A percentile compares a stretch with the other conserved stretches of the same genome.
phyloP scores from a whole-genome alignment of 257 asterid species.

The Leptodermis oblonga region DNA sequence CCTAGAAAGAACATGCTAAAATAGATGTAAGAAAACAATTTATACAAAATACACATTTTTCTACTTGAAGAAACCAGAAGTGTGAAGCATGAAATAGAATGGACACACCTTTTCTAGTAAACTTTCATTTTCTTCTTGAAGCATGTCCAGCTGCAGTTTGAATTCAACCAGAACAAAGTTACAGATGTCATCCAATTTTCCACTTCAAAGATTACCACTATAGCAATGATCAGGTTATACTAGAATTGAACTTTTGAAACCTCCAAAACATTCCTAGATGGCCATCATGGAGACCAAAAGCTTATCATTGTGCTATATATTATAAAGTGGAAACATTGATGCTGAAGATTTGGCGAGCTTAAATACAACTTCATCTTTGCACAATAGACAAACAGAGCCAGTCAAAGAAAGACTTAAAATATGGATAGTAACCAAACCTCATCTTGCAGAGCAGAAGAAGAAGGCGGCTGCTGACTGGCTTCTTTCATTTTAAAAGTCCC shows the following conservation, averaged over 20 bases:
- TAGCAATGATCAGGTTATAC: background rate
- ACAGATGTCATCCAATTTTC: background rate
- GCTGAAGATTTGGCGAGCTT: background rate
- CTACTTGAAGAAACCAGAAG: background rate
- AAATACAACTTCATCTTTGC: background rate
- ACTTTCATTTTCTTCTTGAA: conserved; percentile 94
- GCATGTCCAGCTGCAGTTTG: conserved; percentile 87
- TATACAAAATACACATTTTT: conserved; percentile 19
- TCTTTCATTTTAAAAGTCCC: conserved; percentile 87
- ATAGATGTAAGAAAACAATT: conserved; percentile 1
- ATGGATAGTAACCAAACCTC: conserved; percentile 48
- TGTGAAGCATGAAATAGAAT: conserved; percentile 18
- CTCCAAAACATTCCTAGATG: background rate
- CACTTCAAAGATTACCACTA: background rate
- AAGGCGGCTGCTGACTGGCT: conserved; percentile 39
- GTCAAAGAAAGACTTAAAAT: conserved; percentile 3
- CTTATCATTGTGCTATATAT: background rate
- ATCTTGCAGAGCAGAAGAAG: conserved; percentile 92
- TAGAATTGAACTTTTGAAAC: background rate
- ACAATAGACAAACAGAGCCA: background rate
- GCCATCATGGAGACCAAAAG: background rate
- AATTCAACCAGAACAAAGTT: conserved; percentile 19
- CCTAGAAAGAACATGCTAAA: conserved; percentile 46
- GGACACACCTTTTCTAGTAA: conserved; percentile 74
- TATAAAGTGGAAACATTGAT: background rate